phyloP scores from a whole-genome alignment of 2,329 filamentous ascomycete species.

The Calonectria hawksworthii region DNA sequence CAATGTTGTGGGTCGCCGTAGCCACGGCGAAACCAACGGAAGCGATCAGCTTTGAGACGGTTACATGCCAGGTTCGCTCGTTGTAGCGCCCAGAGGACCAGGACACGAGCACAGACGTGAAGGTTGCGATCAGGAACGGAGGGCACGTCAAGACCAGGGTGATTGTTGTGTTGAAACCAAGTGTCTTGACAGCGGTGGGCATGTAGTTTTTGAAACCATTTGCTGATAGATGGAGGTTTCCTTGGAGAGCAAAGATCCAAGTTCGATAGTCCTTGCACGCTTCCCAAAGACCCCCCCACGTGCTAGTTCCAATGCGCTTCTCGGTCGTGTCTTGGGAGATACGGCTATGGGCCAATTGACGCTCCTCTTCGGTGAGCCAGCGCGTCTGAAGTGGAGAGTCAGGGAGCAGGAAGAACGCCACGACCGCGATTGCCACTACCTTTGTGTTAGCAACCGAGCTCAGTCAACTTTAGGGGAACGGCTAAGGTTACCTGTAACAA shows the following conservation, averaged over 20 bases:
- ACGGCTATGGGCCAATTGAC: constrained; percentile 58
- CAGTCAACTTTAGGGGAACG: constrained; percentile 31
- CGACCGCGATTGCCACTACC: constrained; percentile 40
- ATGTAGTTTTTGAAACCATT: constrained; percentile 51
- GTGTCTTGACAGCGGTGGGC: constrained; percentile 57
- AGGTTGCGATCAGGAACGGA: constrained; percentile 61
- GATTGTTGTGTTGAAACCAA: constrained; percentile 61
- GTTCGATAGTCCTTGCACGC: constrained; percentile 43
- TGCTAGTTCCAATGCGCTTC: constrained; percentile 51
- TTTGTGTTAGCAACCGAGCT: constrained; percentile 16
- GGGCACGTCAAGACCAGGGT: constrained; percentile 66
- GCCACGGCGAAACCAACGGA: constrained; percentile 43
- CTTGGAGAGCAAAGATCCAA: constrained; percentile 44
- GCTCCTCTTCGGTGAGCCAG: constrained; percentile 55
- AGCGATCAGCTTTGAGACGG: constrained; percentile 55
- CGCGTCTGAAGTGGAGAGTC: constrained; percentile 55
- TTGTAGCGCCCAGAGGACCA: constrained; percentile 40
- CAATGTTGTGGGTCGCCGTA: constrained; percentile 42
- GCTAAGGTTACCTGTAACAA: constrained; percentile 3
- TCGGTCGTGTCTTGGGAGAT: constrained; percentile 49
- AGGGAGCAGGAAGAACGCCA: constrained; percentile 52
- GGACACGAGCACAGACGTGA: constrained; percentile 36
- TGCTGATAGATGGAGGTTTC: constrained; percentile 31
- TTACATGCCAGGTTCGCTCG: constrained; percentile 61
- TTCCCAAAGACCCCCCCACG: constrained; percentile 46